phyloP scores from a whole-genome alignment of 2,329 filamentous ascomycete species.

The Phialophora verrucosa region DNA sequence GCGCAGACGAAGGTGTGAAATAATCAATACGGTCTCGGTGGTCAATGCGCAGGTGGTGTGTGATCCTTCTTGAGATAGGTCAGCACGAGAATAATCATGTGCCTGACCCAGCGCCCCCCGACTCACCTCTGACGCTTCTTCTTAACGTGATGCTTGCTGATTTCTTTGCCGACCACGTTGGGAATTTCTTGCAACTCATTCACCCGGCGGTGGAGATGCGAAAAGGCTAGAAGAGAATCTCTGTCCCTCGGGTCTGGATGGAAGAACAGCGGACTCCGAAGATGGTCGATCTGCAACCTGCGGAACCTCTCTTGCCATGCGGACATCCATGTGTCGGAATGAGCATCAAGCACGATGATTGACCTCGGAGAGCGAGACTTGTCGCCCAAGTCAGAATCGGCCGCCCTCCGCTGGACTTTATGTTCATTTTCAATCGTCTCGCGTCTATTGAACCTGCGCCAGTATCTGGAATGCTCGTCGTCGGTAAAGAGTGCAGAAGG shows the following conservation, averaged over 20 bases:
- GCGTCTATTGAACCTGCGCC: constrained; percentile 34
- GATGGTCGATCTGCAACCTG: constrained; percentile 70
- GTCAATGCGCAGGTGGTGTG: constrained; percentile 60
- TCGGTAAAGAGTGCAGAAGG: constrained; percentile 83
- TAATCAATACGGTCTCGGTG: constrained; percentile 73
- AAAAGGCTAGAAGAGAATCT: constrained; percentile 73
- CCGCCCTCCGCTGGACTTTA: constrained; percentile 15
- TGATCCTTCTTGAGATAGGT: constrained; percentile 47
- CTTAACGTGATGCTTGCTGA: constrained; percentile 72
- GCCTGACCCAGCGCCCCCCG: constrained; percentile 16
- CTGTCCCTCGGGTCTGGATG: constrained; percentile 77
- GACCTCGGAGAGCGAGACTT: constrained; percentile 39
- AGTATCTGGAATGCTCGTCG: constrained; percentile 78
- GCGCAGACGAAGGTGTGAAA: constrained; percentile 65
- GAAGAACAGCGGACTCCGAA: constrained; percentile 83
- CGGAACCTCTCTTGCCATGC: constrained; percentile 74
- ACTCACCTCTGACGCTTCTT: constrained; percentile 20
- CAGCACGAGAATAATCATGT: neutral
- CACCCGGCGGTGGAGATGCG: constrained; percentile 65
- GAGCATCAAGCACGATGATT: constrained; percentile 71
- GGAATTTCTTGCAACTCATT: constrained; percentile 71
- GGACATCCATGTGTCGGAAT: constrained; percentile 68
- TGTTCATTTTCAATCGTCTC: constrained; percentile 29
- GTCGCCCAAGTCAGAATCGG: neutral
- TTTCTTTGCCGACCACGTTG: constrained; percentile 76